Percentiles rank a stretch among this genome's conserved stretches.
phyloP scores from a whole-genome alignment of 1,284 basidiomycete genomes.

The Rhodofomes roseus region DNA sequence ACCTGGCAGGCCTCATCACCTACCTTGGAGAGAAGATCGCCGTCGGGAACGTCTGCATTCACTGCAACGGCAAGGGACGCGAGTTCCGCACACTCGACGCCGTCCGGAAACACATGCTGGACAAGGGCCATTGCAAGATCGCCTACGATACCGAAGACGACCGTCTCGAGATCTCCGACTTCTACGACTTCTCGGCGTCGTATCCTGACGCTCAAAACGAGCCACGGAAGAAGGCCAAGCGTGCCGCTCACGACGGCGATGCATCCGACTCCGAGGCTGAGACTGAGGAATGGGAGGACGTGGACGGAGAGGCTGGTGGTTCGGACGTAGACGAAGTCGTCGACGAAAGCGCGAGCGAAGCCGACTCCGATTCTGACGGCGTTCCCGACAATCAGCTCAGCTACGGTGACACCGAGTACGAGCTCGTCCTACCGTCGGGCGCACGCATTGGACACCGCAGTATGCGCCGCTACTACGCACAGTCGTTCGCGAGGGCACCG shows the following conservation, averaged over 20 bases:
- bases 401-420: conserved; percentile 76
- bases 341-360: conserved; percentile 35
- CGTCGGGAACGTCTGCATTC: conserved; percentile 91
- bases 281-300: conserved; percentile 62
- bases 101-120: conserved; percentile 89
- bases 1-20: conserved; percentile 76
- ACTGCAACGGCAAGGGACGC: conserved; percentile 77
- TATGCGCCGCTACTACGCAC: conserved; percentile 85
- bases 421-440: conserved; percentile 95
- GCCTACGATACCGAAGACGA: conserved; percentile 84
- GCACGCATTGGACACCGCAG: conserved; percentile 89
- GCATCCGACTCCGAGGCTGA: conserved; percentile 18
- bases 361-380: conserved; percentile 38
- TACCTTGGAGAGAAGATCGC: conserved; percentile 95
- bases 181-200: conserved; percentile 86
- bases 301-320: conserved; percentile 36
- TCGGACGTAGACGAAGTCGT: conserved; percentile 51
- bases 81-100: conserved; percentile 82
- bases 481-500: conserved; percentile 56
- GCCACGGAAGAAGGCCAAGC: conserved; percentile 28
- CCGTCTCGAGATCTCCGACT: conserved; percentile 87
- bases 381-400: conserved; percentile 53
- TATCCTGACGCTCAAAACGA: conserved; percentile 60
- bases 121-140: conserved; percentile 96
- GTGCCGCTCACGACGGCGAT: conserved; percentile 11